Evolutionary conservation across 1,139 yeast genomes (phyloP).

Genomic region (Scheffersomyces insectosa): DNA sequence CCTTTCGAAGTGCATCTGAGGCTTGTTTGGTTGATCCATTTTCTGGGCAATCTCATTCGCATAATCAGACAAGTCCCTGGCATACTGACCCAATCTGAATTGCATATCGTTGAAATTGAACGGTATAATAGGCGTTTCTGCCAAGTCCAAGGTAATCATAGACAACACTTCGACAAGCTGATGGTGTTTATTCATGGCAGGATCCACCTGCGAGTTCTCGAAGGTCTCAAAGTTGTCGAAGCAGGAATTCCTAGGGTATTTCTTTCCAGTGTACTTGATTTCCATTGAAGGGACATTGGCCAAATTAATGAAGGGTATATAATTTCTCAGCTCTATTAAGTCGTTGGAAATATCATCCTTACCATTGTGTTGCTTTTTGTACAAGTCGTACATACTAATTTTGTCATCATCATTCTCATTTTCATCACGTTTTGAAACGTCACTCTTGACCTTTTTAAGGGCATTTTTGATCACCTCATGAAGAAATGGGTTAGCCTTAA

Average conservation of each 20-base stretch:
- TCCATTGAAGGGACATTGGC: constrained; percentile 73
- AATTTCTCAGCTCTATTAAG: constrained; percentile 59
- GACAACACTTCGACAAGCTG: constrained; percentile 61
- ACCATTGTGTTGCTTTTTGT: constrained; percentile 26
- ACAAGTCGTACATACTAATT: constrained; percentile 27
- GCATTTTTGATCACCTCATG: constrained; percentile 44
- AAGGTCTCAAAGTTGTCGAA: constrained; percentile 66
- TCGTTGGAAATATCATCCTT: constrained; percentile 34
- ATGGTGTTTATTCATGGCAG: constrained; percentile 56
- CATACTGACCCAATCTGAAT: constrained; percentile 41
- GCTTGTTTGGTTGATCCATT: constrained; percentile 14
- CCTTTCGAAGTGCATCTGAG: constrained; percentile 27
- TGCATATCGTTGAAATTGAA: constrained; percentile 57
- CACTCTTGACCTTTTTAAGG: constrained; percentile 33
- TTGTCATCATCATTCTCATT: constrained; percentile 6
- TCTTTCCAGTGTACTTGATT: constrained; percentile 47
- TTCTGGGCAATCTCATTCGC: constrained; percentile 24
- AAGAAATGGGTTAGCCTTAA: constrained; percentile 70
- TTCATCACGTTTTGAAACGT: constrained; percentile 6
- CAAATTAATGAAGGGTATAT: constrained; percentile 62
- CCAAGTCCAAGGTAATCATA: constrained; percentile 51
- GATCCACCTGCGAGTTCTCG: constrained; percentile 48
- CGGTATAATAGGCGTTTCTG: constrained; percentile 79
- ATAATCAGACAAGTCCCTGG: constrained; percentile 51
- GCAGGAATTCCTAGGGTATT: constrained; percentile 64